Conservation (phyloP, 192 early-diverging fungal species). For the Coemansia sp. region DNA sequence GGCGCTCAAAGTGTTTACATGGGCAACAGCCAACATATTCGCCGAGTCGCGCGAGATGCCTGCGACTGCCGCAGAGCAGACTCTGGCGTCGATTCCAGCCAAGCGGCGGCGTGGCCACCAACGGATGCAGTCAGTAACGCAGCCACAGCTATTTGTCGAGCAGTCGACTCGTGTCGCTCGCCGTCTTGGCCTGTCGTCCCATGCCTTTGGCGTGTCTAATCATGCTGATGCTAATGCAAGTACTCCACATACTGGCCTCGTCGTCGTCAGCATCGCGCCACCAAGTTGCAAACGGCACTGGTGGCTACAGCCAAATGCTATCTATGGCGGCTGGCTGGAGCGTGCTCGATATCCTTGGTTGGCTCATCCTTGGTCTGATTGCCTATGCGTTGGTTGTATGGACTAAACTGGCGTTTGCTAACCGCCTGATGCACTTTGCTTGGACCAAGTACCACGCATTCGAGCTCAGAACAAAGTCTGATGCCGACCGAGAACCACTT, state of each 20-base stretch:
- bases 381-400: slow-evolving; percentile 62
- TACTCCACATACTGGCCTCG: slow-evolving; percentile 33
- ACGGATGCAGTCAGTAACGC: slow-evolving; percentile 34
- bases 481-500: not conserved
- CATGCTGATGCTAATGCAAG: slow-evolving; percentile 50
- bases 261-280: slow-evolving; percentile 14
- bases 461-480: slow-evolving; percentile 31
- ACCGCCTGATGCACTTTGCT: slow-evolving; percentile 74
- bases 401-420: slow-evolving; percentile 79
- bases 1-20: slow-evolving; percentile 24
- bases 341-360: slow-evolving; percentile 53
- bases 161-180: slow-evolving; percentile 56
- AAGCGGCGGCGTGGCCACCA: slow-evolving; percentile 22
- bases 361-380: slow-evolving; percentile 48
- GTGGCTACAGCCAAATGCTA: not conserved
- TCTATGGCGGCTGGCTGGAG: slow-evolving; percentile 18
- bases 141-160: slow-evolving; percentile 52
- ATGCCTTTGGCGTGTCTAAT: slow-evolving; percentile 54
- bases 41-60: slow-evolving; percentile 1
- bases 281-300: not conserved
- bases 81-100: not conserved
- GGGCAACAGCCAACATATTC: slow-evolving; percentile 13
- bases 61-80: not conserved
- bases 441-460: slow-evolving; percentile 65
- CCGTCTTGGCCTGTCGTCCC: slow-evolving; percentile 51